These are phyloP conservation scores for Hypoxylon intermedium DNA, from an alignment of 495 filamentous ascomycete species.

Conservation along the genomic window DNA sequence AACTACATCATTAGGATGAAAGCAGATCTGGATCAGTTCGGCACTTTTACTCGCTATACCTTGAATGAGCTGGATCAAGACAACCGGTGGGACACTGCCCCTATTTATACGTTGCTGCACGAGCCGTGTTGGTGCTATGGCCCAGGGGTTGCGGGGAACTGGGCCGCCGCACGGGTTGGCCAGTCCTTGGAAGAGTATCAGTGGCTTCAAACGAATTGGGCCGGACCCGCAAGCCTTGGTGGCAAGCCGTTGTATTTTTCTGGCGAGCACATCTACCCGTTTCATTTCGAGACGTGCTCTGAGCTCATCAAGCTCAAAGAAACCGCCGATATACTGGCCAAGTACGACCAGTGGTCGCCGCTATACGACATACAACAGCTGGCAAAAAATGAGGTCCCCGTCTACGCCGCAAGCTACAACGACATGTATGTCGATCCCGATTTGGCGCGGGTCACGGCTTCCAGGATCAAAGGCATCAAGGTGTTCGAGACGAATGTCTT, in stretches of 20 bases:
- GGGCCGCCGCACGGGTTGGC: slow-evolving; percentile 58
- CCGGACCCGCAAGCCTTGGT: slow-evolving; percentile 41
- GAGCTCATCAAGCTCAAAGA: slow-evolving; percentile 70
- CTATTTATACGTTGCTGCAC: slow-evolving; percentile 86
- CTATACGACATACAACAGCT: slow-evolving; percentile 80
- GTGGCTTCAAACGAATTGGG: slow-evolving; percentile 50
- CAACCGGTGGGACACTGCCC: slow-evolving; percentile 71
- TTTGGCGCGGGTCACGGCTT: slow-evolving; percentile 73
- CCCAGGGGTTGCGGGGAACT: slow-evolving; percentile 52
- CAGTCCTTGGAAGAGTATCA: slow-evolving; percentile 44
- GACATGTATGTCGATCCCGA: slow-evolving; percentile 95
- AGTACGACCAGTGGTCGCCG: slow-evolving; percentile 69
- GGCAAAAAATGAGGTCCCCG: slow-evolving; percentile 79
- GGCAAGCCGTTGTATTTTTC: slow-evolving; percentile 77
- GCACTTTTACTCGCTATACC: slow-evolving; percentile 73
- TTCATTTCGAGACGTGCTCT: slow-evolving; percentile 77
- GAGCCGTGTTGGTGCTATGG: slow-evolving; percentile 81
- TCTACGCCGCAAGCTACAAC: slow-evolving; percentile 87
- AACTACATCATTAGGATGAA: slow-evolving; percentile 71
- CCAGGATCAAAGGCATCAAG: slow-evolving; percentile 77
- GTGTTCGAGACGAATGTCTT: slow-evolving; percentile 83
- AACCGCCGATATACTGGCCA: slow-evolving; percentile 74
- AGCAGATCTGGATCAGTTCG: slow-evolving; percentile 74
- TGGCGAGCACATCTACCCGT: slow-evolving; percentile 89
- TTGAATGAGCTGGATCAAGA: slow-evolving; percentile 69